These are phyloP conservation scores for Ustilago nuda DNA, from an alignment of 1,284 basidiomycete genomes.

Conservation along the genomic window DNA sequence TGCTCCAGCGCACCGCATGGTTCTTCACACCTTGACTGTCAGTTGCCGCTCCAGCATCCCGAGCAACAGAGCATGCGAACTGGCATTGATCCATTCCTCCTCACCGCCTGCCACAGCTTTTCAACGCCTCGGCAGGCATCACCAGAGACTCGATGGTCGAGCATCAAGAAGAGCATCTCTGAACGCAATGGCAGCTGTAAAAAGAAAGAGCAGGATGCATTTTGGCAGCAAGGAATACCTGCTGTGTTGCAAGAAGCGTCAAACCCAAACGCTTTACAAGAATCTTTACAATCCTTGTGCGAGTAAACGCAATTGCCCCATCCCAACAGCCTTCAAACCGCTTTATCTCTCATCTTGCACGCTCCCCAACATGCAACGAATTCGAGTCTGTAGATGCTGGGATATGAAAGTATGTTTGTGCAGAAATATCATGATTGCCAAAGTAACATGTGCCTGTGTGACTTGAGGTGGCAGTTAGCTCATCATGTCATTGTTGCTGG, in stretches of 20 bases:
- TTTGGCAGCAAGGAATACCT: constrained; percentile 26
- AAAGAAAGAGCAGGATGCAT: neutral
- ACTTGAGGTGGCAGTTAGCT: neutral
- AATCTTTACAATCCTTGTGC: neutral
- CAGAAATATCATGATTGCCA: neutral
- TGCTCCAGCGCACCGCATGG: constrained; percentile 6
- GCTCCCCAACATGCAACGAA: neutral
- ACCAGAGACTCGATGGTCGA: neutral
- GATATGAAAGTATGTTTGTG: too few relatives aligned
- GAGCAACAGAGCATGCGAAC: neutral
- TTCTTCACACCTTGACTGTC: neutral
- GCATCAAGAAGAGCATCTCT: neutral
- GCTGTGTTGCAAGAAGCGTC: constrained; percentile 22
- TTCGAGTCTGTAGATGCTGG: neutral
- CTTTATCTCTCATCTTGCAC: neutral
- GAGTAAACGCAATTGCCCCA: neutral
- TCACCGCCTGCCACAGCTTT: constrained; percentile 20
- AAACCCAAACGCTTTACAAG: constrained; percentile 1
- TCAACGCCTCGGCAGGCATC: neutral
- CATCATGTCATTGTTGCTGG: constrained; percentile 34
- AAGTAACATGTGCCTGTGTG: neutral
- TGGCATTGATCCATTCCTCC: constrained; percentile 18
- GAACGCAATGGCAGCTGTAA: neutral
- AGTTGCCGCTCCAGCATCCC: constrained; percentile 3
- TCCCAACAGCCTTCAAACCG: too few relatives aligned